Percentiles rank a stretch among this genome's conserved stretches.
Evolutionary conservation across 2,329 filamentous ascomycete genomes (phyloP).

Genomic region (Scedosporium dehoogii): DNA sequence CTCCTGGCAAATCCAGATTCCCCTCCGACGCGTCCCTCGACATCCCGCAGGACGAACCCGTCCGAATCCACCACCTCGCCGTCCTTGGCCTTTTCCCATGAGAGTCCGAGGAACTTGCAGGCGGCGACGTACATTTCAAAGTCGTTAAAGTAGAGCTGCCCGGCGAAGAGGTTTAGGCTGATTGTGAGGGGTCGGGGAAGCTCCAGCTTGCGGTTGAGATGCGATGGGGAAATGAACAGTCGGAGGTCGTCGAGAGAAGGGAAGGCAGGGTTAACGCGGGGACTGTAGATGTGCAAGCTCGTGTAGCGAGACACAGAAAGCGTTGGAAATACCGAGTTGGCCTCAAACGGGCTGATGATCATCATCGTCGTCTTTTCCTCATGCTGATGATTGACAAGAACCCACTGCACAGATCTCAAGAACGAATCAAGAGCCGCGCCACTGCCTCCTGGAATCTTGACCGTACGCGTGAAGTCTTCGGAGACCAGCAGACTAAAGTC

Average conservation of each 20-base stretch:
- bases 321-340: constrained; percentile 32
- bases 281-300: constrained; percentile 40
- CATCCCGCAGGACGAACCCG: constrained; percentile 22
- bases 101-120: constrained; percentile 43
- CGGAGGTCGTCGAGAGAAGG: constrained; percentile 32
- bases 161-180: constrained; percentile 56
- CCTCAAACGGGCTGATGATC: constrained; percentile 53
- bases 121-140: constrained; percentile 42
- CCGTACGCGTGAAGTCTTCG: constrained; percentile 37
- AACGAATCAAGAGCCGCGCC: constrained; percentile 30
- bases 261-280: constrained; percentile 28
- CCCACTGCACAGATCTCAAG: constrained; percentile 43
- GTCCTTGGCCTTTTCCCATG: constrained; percentile 14
- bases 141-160: constrained; percentile 51
- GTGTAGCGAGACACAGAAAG: constrained; percentile 26
- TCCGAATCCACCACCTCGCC: constrained; percentile 16
- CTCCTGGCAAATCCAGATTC: constrained; percentile 19
- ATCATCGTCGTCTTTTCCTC: constrained; percentile 23
- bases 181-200: constrained; percentile 15
- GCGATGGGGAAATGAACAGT: constrained; percentile 28
- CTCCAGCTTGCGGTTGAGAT: constrained; percentile 1
- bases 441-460: constrained; percentile 14
- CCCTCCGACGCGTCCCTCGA: constrained; percentile 7
- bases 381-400: constrained; percentile 26
- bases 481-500: constrained; percentile 34